Evolutionary conservation across 208 protist genomes (phyloP), one percentile per base, ranked within the genome.

Genomic region (Leishmania tropica): DNA sequence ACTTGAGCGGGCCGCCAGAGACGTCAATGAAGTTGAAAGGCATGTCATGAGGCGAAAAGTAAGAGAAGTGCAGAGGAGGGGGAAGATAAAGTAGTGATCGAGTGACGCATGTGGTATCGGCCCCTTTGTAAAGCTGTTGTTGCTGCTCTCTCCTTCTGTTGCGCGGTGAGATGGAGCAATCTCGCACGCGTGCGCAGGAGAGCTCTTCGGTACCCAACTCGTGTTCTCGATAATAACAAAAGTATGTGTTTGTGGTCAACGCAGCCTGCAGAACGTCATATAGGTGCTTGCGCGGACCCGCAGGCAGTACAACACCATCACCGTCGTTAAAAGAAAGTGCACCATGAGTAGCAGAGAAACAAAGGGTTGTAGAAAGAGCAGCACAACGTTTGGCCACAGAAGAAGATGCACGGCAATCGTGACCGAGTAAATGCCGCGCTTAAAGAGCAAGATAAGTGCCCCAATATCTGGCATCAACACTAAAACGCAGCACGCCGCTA

Each of bases 281-380:
- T 83, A 89, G 48, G 85, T 84, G 75, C 93, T 93, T 58, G 85
- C 67, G 28, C 90, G 90, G 8, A 93, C 53, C 17, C 93, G 85
- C 42, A 94, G 79, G 40, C 93, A 85, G 84, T 91, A 96, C 60
- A 93, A 35, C n/a, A 89, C 60, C 77, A 96, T 81, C 68, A 95
- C 31, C 28, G 83, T 35, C 24, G 81, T 86, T 6, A 95, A 65
- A 35, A 94, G 76, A 31, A 93, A 82, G 81, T 96, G 90, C 60
- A 94, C 72, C 78, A 93, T 85, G 58, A 94, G 91, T 56, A 96
- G 62, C 64, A 90, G 68, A 45, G 89, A 92, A 53, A 90, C 78
- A 80, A 88, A 92, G 13, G 87, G 87, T 65, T 93, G 87, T 35
- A 95, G 70, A 83, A 88, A 92, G 15, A 91, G 74, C 11, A 96